Percentiles rank a stretch among this genome's conserved stretches.
These are phyloP conservation scores for Bacidia rubella DNA, from an alignment of 495 filamentous ascomycete genomes.

Conservation along the genomic window DNA sequence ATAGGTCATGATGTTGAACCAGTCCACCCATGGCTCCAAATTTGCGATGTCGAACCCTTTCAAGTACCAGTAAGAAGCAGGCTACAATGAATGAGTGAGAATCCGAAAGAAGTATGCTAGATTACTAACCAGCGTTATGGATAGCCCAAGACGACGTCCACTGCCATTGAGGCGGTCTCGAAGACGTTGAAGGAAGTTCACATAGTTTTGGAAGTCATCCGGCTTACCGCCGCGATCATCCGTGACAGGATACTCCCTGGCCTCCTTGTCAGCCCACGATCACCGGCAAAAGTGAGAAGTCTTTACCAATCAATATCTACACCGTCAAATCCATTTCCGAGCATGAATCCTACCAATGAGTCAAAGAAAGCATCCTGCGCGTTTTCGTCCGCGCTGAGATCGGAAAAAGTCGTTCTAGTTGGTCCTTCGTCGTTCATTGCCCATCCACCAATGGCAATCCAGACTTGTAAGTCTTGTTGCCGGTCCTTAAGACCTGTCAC, in stretches of 20 bases:
- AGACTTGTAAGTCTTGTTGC: conserved; percentile 14
- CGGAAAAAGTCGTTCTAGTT: conserved; percentile 23
- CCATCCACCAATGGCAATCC: conserved; percentile 23
- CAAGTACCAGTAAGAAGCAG: conserved; percentile 35
- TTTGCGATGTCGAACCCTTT: conserved; percentile 25
- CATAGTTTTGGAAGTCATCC: conserved; percentile 30
- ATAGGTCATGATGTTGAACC: conserved; percentile 39
- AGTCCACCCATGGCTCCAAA: conserved; percentile 25
- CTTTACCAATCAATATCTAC: conserved; percentile 39
- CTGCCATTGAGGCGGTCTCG: conserved; percentile 9
- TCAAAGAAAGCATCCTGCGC: conserved; percentile 29
- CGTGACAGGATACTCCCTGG: conserved; percentile 39
- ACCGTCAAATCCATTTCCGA: conserved; percentile 35
- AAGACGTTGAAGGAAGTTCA: conserved; percentile 24
- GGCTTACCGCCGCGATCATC: conserved; percentile 29
- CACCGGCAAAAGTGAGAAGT: too few species aligned
- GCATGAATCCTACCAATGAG: conserved; percentile 31
- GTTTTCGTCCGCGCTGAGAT: conserved; percentile 16
- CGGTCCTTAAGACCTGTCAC: conserved; percentile 15
- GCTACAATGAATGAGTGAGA: too few species aligned
- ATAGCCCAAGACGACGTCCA: conserved; percentile 20
- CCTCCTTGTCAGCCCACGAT: too few species aligned
- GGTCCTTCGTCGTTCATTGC: conserved; percentile 18
- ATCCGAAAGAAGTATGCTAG: too few species aligned
- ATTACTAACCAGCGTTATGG: conserved; percentile 28